Percentiles rank a stretch among this genome's conserved stretches.
Evolutionary conservation across 768 basidiomycete genomes (phyloP).

Genomic region (Termitomyces sp.): DNA sequence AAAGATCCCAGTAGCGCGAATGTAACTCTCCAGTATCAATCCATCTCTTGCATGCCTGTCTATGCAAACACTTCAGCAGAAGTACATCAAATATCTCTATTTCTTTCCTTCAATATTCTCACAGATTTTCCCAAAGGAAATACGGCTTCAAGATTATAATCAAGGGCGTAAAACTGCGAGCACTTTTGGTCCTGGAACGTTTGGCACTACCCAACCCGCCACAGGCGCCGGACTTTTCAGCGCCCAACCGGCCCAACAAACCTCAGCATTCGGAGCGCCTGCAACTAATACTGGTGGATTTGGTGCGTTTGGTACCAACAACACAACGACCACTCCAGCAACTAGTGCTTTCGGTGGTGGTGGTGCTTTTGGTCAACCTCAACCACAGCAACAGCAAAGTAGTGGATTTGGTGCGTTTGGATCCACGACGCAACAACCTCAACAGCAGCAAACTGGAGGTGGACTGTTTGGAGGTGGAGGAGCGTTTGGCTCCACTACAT

Average conservation of each 20-base stretch:
- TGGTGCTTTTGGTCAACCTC: conserved; percentile 48
- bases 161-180: conserved; percentile 69
- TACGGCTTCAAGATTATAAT: conserved; percentile 70
- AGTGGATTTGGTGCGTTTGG: conserved; percentile 21
- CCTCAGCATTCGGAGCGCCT: conserved; percentile 33
- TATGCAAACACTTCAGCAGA: conserved; percentile 78
- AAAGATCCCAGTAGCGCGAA: conserved; percentile 51
- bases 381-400: conserved; percentile 21
- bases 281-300: conserved; percentile 28
- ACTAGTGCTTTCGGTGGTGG: conserved; percentile 42
- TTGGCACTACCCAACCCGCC: conserved; percentile 38
- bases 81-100: conserved; percentile 31
- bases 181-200: conserved; percentile 51
- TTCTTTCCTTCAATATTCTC: conserved; percentile 3
- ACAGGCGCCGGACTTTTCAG: conserved; percentile 37
- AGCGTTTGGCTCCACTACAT: conserved; percentile 22
- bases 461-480: conserved; percentile 27
- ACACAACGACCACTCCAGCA: conserved; percentile 19
- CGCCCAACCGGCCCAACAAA: conserved; percentile 35
- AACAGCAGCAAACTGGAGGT: conserved; percentile 24
- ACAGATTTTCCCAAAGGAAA: conserved; percentile 40
- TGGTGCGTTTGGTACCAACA: conserved; percentile 35
- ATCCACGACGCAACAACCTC: conserved; percentile 20
- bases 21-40: conserved; percentile 66
- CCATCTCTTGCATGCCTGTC: conserved; percentile 73